Conservation (phyloP, 73 alveolate genomes). For the Blepharisma stoltei region DNA sequence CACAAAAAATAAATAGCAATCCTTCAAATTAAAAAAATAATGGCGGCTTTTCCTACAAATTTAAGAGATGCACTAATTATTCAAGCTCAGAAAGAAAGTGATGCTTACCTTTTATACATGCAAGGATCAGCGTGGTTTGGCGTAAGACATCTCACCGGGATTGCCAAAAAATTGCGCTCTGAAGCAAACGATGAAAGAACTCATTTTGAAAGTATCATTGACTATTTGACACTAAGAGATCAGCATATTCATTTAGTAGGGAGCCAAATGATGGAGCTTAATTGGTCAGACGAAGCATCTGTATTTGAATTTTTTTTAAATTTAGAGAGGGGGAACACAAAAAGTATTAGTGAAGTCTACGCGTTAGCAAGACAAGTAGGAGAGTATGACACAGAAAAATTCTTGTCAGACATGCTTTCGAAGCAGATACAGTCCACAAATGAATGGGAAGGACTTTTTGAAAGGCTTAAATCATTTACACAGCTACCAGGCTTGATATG, state of each 20-base stretch:
- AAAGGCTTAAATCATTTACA: background rate
- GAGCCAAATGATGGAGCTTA: background rate
- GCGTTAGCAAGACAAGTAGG: background rate
- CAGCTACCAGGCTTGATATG: constrained; percentile 6
- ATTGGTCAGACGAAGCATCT: background rate
- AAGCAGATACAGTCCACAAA: background rate
- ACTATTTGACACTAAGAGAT: background rate
- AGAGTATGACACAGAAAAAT: background rate
- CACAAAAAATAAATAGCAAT: no score
- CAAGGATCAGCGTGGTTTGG: constrained; percentile 15
- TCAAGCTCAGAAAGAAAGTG: constrained; percentile 6
- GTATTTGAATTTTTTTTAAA: constrained; percentile 6
- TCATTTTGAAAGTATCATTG: constrained; percentile 4
- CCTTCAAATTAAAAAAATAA: no score
- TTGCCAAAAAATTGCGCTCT: constrained; percentile 3
- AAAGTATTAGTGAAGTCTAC: background rate
- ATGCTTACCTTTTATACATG: background rate
- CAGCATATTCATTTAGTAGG: background rate
- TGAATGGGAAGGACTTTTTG: constrained; percentile 24
- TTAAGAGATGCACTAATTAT: background rate
- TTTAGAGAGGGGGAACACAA: background rate
- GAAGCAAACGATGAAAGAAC: constrained; percentile 18
- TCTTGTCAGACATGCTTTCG: background rate
- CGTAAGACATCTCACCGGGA: background rate
- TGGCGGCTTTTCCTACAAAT: no score